phyloP scores from a whole-genome alignment of 2,329 filamentous ascomycete species.

The Ascochyta pisi region DNA sequence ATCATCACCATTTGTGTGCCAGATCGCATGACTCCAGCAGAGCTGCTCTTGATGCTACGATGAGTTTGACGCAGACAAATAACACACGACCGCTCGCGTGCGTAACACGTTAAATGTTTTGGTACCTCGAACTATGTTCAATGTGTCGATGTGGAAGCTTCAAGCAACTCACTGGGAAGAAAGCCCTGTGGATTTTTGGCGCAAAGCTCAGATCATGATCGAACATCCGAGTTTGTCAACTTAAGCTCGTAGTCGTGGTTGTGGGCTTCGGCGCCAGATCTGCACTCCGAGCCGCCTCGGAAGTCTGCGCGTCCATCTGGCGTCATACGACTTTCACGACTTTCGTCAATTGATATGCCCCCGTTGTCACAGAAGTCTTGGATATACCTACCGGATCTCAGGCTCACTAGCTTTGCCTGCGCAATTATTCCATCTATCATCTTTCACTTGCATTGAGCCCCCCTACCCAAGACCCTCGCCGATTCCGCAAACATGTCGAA shows the following conservation, averaged over 20 bases:
- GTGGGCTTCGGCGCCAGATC: constrained; percentile 8
- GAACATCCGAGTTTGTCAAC: neutral
- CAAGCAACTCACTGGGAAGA: too few relatives aligned
- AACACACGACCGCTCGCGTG: too few relatives aligned
- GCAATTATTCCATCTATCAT: neutral
- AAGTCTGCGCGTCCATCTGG: constrained; percentile 3
- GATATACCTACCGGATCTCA: neutral
- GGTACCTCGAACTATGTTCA: too few relatives aligned
- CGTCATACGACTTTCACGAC: constrained; percentile 14
- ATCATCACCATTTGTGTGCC: too few relatives aligned
- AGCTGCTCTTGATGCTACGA: too few relatives aligned
- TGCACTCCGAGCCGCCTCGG: constrained; percentile 8
- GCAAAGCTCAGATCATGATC: neutral
- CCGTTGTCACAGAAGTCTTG: neutral
- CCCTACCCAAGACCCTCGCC: neutral
- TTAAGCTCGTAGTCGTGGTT: neutral
- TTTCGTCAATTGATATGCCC: constrained; percentile 14
- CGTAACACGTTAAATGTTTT: too few relatives aligned
- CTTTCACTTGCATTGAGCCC: neutral
- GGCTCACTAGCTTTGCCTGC: too few relatives aligned
- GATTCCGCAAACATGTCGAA: constrained; percentile 40
- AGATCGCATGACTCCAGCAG: too few relatives aligned
- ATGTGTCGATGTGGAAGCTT: too few relatives aligned
- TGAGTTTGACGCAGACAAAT: too few relatives aligned
- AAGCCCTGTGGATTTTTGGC: too few relatives aligned